Base-by-base conservation (phyloP, 768 basidiomycete species). In the Leccinum rimulosum region DNA sequence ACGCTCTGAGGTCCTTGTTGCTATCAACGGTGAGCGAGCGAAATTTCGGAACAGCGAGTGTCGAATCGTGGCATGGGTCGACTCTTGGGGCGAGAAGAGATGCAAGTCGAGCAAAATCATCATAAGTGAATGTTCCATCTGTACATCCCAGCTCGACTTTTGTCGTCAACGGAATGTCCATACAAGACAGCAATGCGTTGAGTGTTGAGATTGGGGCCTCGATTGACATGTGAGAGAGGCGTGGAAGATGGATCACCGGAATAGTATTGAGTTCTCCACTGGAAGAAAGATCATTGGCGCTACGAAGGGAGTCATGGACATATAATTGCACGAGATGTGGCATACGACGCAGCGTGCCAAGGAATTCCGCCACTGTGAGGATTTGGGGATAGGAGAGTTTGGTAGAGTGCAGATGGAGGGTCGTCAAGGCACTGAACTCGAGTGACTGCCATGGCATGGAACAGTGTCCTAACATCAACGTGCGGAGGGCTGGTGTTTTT, bases 221-320 rank as follows among this genome's bases (percentile, higher is more conserved):
- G 38, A 61, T 25, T 6, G 27, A 40, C 11, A 62, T 47, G 17
- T 47, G 38, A 36, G 58, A 51, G 27, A 62, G 61, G n/a, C 25
- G 11, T 14, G 47, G 27, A 25, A 49, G n/a, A n/a, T n/a, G 15
- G 25, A 14, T 49, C 48, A 14, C 1, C 6, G 25, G 48, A 15
- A 15, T 2, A 27, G 25, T 1, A 4, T 49, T 6, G 14, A 15
- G 6, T 7, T 22, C 28, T 22, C 2, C 10, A 12, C 19, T 36
- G 5, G 22, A 17, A 19, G 38, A 11, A 30, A 27, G 14, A 15
- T n/a, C 17, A 10, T 30, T 4, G 35, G 57, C 43, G 11, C 53
- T 64, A 5, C 73, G 72, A 7, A 78, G 65, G n/a, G 68, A 66
- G 53, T 72, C 59, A 22, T 72, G 67, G 15, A 80, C 62, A 55